Evolutionary conservation across 75 land plant genomes (phyloP), one percentile per base, ranked within the genome.

Genomic region (Selaginella tamariscina): DNA sequence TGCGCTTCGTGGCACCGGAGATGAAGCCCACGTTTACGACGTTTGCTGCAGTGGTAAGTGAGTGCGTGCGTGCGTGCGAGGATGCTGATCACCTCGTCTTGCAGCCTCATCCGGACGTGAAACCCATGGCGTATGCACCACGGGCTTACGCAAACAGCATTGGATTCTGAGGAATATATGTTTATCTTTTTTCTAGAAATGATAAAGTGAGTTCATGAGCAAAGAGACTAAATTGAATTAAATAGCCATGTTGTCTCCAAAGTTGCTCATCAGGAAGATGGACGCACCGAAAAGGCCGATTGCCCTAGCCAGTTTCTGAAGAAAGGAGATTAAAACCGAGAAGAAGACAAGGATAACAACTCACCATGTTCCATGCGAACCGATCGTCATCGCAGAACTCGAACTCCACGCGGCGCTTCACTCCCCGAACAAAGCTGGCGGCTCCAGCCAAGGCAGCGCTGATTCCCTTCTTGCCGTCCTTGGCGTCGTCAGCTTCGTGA

Each of bases 21-120:
- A 55, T 92, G 66, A 86, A 92, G 68, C 98, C 98, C 31, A 80
- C 86, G 65, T 80, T 89, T 59, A 84, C 80, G 23, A 79, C 87
- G 27, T 92, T 92, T 65, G 72, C 81, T 31, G 87, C 95, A 20
- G 98, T 92, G 96, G 98, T 91, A 31, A 76, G 97, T 71, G 49
- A 39, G 15, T n/a, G n/a, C n/a, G n/a, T n/a, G n/a, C n/a, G n/a
- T n/a, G n/a, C n/a, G n/a, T n/a, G n/a, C n/a, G n/a, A n/a, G n/a
- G n/a, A n/a, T 32, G 31, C 24, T 23, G 63, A 9, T 64, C 1
- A 21, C 9, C 31, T 31, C 33, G n/a, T 31, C 57, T 22, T 80
- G 75, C 88, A 92, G 98, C 84, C 85, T 31, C 98, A 92, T 71
- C 98, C 98, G 0, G 79, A 86, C 75, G 90, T 92, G 27, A 86